Base-by-base conservation (phyloP, 2,329 filamentous ascomycete genomes). In the Neonectria ditissima region DNA sequence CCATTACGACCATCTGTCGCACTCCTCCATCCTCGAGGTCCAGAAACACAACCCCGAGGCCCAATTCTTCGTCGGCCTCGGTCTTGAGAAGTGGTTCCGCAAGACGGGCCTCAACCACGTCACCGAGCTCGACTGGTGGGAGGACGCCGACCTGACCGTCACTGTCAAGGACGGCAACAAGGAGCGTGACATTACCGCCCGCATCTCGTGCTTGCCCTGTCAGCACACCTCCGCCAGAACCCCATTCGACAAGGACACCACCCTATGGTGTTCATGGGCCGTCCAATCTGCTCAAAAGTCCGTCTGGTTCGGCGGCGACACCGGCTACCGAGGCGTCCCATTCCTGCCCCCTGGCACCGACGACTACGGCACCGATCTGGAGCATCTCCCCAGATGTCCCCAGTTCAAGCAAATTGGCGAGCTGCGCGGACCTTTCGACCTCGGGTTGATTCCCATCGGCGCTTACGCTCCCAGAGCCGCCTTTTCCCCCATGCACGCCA, bases 91-190 rank as follows among this genome's bases (percentile, higher is more conserved):
- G 51, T 97, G 94, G 94, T 97, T 98, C 77, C 82, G 83, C 50
- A 80, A 83, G 4, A 84, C 83, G 26, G 93, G 92, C 1, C 87
- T 97, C 57, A 68, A 86, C 1, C 92, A 93, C 63, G 90, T 95
- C 45, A 97, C 93, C 0, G 94, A 97, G 80, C 78, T 97, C 73
- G 95, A 98, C 79, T 97, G 95, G 95, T 97, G 95, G 95, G 90
- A 97, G 70, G 90, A 92, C 67, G 86, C 89, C 6, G 89, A 95
- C 51, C 78, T 97, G n/a, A 88, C 82, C 0, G 79, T 97, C 26
- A 66, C 70, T 34, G 67, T 73, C 20, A 65, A 74, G 43, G 74
- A 79, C 4, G 75, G 73, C 32, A 72, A 68, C n/a, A 63, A 66
- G 9, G 70, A 75, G 20, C 70, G 73, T 11, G 69, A 75, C 45